These are phyloP conservation scores for Mortierella sp. DNA, from an alignment of 371 early-diverging fungal species.

Conservation along the genomic window DNA sequence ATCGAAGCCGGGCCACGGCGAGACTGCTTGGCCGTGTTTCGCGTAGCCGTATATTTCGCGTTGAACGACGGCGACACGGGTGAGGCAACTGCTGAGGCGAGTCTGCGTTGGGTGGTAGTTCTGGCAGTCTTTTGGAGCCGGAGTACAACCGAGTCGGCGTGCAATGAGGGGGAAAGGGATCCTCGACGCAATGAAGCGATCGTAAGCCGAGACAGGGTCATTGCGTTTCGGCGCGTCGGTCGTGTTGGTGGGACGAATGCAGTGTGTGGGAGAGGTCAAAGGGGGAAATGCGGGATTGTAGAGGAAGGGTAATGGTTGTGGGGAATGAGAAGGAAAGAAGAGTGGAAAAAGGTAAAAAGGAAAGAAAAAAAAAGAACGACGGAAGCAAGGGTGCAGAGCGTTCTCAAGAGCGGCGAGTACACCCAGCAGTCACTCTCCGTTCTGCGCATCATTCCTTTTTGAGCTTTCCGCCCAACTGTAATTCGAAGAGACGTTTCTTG, in stretches of 20 bases:
- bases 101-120: not conserved
- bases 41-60: not conserved
- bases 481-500: not conserved
- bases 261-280: slow-evolving; percentile 19
- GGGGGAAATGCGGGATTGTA: not conserved
- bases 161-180: not conserved
- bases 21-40: not conserved
- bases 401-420: not conserved
- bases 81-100: not conserved
- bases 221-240: slow-evolving; percentile 4
- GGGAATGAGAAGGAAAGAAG: not conserved
- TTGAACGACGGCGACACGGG: not conserved
- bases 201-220: slow-evolving; percentile 25
- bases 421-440: not conserved
- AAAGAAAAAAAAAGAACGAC: not conserved
- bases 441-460: not conserved
- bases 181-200: slow-evolving; percentile 23
- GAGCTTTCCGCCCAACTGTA: slow-evolving; percentile 1
- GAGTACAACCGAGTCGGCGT: not conserved
- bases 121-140: not conserved
- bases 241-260: slow-evolving; percentile 8
- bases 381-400: not conserved
- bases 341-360: not conserved
- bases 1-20: not conserved
- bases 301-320: not conserved